Conservation (phyloP, 2,329 filamentous ascomycete species). For the Aspergillus aculeatus region DNA sequence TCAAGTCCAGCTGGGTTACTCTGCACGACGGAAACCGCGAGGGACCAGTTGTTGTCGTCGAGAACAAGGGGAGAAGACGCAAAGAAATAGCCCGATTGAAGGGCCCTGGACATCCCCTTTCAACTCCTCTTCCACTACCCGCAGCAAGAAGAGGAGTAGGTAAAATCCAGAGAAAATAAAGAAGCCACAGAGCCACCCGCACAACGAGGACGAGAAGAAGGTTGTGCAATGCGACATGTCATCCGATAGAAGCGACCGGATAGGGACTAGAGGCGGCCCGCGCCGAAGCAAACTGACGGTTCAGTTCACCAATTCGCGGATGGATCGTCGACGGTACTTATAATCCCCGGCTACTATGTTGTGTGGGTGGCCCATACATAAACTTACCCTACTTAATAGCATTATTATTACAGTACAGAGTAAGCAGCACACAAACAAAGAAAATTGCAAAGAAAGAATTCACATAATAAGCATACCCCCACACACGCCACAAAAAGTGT, state of each 20-base stretch:
- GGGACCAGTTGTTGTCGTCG: not conserved
- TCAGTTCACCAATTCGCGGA: not conserved
- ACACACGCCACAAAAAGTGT: too few species aligned
- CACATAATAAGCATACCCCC: too few species aligned
- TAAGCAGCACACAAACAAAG: not conserved
- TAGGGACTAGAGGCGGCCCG: constrained; percentile 7
- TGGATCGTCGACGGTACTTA: not conserved
- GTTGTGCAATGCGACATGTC: not conserved
- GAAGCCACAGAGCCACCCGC: too few species aligned
- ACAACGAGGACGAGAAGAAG: not conserved
- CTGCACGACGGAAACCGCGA: not conserved
- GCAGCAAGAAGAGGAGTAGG: too few species aligned
- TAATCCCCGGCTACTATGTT: not conserved
- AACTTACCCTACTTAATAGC: not conserved
- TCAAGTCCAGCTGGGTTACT: not conserved
- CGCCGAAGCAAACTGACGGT: constrained; percentile 5
- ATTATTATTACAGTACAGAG: not conserved
- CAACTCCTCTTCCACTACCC: too few species aligned
- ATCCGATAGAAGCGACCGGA: not conserved
- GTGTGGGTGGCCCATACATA: not conserved
- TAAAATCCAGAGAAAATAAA: too few species aligned
- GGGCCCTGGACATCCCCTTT: not conserved
- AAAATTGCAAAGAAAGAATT: too few species aligned
- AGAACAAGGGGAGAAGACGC: not conserved
- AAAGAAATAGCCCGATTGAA: not conserved